Conservation (phyloP, 2,329 filamentous ascomycete genomes). For the Coniochaeta sp. region DNA sequence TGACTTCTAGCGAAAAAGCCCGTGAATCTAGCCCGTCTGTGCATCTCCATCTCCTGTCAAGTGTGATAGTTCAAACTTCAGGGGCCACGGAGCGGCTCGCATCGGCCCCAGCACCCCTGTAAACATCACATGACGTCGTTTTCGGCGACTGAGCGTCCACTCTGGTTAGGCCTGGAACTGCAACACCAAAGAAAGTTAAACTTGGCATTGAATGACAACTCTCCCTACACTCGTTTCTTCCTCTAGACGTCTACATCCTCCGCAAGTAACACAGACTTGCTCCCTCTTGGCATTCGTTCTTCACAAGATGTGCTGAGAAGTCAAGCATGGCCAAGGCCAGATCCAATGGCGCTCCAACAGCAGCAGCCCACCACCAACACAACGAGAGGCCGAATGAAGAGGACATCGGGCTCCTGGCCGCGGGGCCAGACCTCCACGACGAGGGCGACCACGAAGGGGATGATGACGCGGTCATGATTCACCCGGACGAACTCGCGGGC, state of each 20-base stretch:
- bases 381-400: slow-evolving; percentile 12
- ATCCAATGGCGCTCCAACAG: slow-evolving; percentile 16
- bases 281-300: not conserved
- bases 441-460: slow-evolving; percentile 3
- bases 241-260: not conserved
- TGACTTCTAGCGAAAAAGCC: too few species aligned
- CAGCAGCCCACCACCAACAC: slow-evolving; percentile 8
- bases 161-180: too few species aligned
- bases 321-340: slow-evolving; percentile 20
- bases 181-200: too few species aligned
- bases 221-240: too few species aligned
- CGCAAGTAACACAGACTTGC: slow-evolving; percentile 1
- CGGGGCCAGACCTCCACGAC: slow-evolving; percentile 7
- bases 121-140: not conserved
- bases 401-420: slow-evolving; percentile 17
- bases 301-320: slow-evolving; percentile 19
- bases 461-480: slow-evolving; percentile 7
- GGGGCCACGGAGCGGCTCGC: not conserved
- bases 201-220: too few species aligned
- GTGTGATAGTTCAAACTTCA: not conserved
- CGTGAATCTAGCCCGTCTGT: too few species aligned
- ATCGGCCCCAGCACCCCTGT: not conserved
- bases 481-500: not conserved
- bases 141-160: too few species aligned
- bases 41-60: too few species aligned